Evolutionary conservation across 2,329 filamentous ascomycete genomes (phyloP).

Genomic region (Microdochium trichocladiopsis): DNA sequence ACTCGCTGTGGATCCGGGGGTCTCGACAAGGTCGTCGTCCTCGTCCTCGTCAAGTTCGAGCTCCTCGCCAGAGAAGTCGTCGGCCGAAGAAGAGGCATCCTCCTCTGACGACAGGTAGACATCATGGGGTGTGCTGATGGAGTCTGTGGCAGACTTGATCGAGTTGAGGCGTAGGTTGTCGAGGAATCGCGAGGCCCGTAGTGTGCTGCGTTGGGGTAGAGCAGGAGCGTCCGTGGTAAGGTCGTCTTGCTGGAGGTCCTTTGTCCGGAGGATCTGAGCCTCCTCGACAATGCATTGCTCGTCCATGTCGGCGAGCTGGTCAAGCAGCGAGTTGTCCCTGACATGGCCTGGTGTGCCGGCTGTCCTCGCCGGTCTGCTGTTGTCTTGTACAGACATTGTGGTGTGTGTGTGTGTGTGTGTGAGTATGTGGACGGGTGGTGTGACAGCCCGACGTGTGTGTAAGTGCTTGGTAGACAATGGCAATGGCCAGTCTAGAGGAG

Average conservation of each 20-base stretch:
- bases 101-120: slow-evolving; percentile 61
- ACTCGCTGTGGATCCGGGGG: slow-evolving; percentile 9
- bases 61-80: slow-evolving; percentile 51
- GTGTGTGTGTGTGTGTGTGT: neutral
- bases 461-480: too few species aligned
- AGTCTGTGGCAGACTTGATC: slow-evolving; percentile 19
- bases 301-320: slow-evolving; percentile 16
- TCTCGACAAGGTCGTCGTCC: slow-evolving; percentile 7
- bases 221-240: slow-evolving; percentile 23
- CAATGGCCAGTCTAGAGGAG: too few species aligned
- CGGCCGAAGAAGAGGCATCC: slow-evolving; percentile 55
- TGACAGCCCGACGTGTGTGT: too few species aligned
- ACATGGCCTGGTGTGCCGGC: neutral
- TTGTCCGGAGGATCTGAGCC: slow-evolving; percentile 15
- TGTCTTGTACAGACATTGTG: neutral
- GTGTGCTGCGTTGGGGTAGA: slow-evolving; percentile 42
- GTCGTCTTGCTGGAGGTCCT: slow-evolving; percentile 3
- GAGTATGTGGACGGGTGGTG: too few species aligned
- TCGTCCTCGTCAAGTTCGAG: slow-evolving; percentile 36
- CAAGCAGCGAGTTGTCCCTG: slow-evolving; percentile 12
- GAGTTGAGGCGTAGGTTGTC: slow-evolving; percentile 28
- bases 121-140: slow-evolving; percentile 44
- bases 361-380: neutral
- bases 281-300: slow-evolving; percentile 18
- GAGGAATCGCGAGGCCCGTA: slow-evolving; percentile 39